Conservation (phyloP, 139 green algal species). For the Coelastrella sp. region DNA sequence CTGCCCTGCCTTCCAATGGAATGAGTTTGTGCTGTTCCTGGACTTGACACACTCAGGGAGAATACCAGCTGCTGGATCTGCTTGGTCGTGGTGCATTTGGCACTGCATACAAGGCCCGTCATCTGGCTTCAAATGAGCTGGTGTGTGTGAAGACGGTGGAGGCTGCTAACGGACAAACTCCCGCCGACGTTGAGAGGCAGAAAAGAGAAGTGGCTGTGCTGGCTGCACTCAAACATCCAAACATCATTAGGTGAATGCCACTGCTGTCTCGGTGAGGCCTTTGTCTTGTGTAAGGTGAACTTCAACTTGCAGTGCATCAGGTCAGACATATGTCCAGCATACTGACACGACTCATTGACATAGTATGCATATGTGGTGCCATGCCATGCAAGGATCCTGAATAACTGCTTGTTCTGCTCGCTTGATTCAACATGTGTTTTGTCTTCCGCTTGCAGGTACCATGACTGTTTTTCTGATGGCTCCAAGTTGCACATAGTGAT, state of each 20-base stretch:
- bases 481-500: conserved; percentile 15
- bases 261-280: not conserved
- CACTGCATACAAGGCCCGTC: conserved; percentile 22
- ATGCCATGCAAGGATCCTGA: too few species aligned
- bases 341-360: not conserved
- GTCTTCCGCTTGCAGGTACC: conserved; percentile 10
- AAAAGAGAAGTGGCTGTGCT: conserved; percentile 40
- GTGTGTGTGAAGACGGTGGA: conserved; percentile 31
- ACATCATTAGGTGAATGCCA: conserved; percentile 28
- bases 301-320: not conserved
- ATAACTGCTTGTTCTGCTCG: not conserved
- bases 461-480: conserved; percentile 38
- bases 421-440: not conserved
- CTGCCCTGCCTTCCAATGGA: not conserved
- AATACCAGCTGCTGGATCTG: conserved; percentile 23
- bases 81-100: conserved; percentile 21
- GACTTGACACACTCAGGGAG: not conserved
- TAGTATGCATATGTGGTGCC: not conserved
- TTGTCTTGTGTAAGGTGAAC: not conserved
- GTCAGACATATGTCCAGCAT: not conserved
- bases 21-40: not conserved
- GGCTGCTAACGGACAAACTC: not conserved
- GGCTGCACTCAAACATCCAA: conserved; percentile 25
- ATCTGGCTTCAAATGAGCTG: conserved; percentile 25
- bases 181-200: not conserved